phyloP scores from a whole-genome alignment of 192 early-diverging fungal species.

The Gonapodya sp. region DNA sequence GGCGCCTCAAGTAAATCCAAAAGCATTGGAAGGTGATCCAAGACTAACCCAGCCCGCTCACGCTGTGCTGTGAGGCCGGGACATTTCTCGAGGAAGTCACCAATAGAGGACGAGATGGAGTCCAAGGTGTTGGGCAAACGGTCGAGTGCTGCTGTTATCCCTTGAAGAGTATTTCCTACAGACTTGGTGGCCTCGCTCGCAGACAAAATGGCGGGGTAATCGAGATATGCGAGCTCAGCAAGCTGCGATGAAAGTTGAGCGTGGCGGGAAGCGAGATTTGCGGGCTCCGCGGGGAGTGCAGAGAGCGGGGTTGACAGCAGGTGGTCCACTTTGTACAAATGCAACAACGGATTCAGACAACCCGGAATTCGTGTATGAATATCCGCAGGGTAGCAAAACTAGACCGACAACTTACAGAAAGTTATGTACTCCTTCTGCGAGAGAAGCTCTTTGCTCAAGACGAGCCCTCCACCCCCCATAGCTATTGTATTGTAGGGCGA shows the following conservation, averaged over 20 bases:
- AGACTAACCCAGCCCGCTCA: slow-evolving; percentile 32
- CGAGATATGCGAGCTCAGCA: slow-evolving; percentile 49
- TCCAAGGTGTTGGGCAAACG: slow-evolving; percentile 35
- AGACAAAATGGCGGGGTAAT: slow-evolving; percentile 59
- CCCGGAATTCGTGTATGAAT: background rate
- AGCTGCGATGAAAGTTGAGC: slow-evolving; percentile 44
- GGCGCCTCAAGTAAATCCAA: slow-evolving; percentile 70
- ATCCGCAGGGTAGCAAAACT: background rate
- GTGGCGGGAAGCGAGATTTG: slow-evolving; percentile 37
- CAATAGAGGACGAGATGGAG: slow-evolving; percentile 32
- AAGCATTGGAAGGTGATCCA: slow-evolving; percentile 44
- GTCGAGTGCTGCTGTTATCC: slow-evolving; percentile 32
- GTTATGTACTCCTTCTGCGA: background rate
- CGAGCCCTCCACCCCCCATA: background rate
- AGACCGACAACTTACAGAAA: background rate
- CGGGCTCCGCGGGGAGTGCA: slow-evolving; percentile 46
- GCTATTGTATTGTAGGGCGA: background rate
- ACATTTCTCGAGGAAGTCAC: slow-evolving; percentile 27
- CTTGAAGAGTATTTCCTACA: slow-evolving; percentile 37
- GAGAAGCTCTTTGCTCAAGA: background rate
- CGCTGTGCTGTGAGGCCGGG: slow-evolving; percentile 25
- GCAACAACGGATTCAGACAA: background rate
- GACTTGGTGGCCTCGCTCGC: slow-evolving; percentile 46
- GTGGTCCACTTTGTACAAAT: slow-evolving; percentile 25
- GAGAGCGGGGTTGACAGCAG: slow-evolving; percentile 52